Evolutionary conservation across 495 filamentous ascomycete species (phyloP), one percentile per base, ranked within the genome.

Genomic region (Apodospora peruviana): DNA sequence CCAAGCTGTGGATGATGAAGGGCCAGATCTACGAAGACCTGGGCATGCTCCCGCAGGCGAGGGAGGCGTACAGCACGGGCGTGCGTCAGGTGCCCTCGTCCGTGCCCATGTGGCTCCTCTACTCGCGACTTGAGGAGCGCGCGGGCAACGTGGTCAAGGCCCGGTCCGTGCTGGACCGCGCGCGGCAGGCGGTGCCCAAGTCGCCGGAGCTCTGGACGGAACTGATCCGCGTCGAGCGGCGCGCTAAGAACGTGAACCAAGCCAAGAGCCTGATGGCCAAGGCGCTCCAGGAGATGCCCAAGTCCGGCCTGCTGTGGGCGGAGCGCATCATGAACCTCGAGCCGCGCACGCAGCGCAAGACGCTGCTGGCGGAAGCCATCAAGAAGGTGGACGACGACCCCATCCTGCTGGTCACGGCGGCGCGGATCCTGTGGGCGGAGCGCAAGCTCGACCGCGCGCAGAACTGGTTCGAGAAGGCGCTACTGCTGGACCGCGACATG

Each of bases 1-100:
- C 88, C 45, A 96, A 96, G 64, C 78, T 99, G 10, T 95, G 90
- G 84, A 96, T 96, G 88, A 88, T 95, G 74, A 99, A 97, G 69
- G 93, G 94, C 3, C 93, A 99, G 56, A 88, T 97, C 51, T 99
- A 97, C 76, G 87, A 95, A 56, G 71, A 79, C 14, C 78, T 87
- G 43, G 78, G 74, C 51, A 87, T 87, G 61, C 70, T 87, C 32
- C 83, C 87, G 0, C 86, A 94, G 61, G 93, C 94, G 3, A 81
- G 91, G 40, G 90, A 99, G 62, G 91, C 94, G 1, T 97, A 93
- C 68, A 81, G 80, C 52, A 86, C 87, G 29, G 93, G 94, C 36
- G 94, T 89, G 2, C 85, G 90, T 40, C 90, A 88, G 14, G 90
- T 88, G 41, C 78, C 89, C 3, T 83, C 85, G 21, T 89, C 87